Base-by-base conservation (phyloP, 1,139 yeast species). In the Pichia sp. region DNA sequence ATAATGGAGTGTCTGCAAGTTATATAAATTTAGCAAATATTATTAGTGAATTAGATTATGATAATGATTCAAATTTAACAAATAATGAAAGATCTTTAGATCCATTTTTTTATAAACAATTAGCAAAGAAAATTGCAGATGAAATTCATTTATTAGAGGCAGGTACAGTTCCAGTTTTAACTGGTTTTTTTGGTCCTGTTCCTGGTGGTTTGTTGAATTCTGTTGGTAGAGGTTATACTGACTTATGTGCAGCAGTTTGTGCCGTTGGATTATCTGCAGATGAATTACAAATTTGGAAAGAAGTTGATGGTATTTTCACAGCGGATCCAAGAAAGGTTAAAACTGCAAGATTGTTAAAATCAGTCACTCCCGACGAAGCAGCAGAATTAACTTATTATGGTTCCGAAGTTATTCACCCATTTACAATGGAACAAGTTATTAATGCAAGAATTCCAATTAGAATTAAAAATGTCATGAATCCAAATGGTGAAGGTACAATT, bases 351-450 rank as follows among this genome's bases (percentile, higher is more conserved):
- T 73, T 93, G 48, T 74, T 93, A 58, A 82, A 84, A 54, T 81
- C 90, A 55, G 96, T 93, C 58, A 93, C 99, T 0, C 99, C 99
- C 2, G 99, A 93, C 66, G 99, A 93, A 72, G 99, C 99, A 2
- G 95, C 98, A 0, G 99, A 93, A 71, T 79, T 93, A 69, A 93
- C 99, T 0, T 93, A 93, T 70, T 93, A 93, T 66, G 99, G 99
- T 36, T 86, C 96, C 7, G 99, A 93, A 71, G 99, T 93, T 58
- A 93, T 93, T 61, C 99, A 93, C 66, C 99, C 99, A 2, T 93
- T 93, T 74, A 93, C 99, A 38, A 93, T 93, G 99, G 98, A 93
- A 71, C 99, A 93, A 72, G 99, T 91, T 53, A 93, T 93, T 61
- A 83, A 84, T 60, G 98, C 98, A 14, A 87, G 87, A 67, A 93